These are phyloP conservation scores for Zymoseptoria pseudotritici DNA, from an alignment of 2,329 filamentous ascomycete genomes.

Conservation along the genomic window DNA sequence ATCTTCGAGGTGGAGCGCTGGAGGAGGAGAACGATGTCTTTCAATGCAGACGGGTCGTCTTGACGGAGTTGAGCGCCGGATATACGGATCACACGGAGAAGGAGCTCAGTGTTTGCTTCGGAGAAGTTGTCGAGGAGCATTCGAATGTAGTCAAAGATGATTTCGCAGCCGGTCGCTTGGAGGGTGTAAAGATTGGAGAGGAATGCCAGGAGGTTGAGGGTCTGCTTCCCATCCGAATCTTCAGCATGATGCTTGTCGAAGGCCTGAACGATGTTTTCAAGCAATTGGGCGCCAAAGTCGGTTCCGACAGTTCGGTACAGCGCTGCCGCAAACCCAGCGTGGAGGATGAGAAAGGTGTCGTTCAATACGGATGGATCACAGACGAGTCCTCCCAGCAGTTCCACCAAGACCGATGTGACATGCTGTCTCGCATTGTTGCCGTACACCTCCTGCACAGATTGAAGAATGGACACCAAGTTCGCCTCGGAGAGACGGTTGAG, in stretches of 20 bases:
- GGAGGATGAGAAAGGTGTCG: conserved; percentile 84
- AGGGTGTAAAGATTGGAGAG: conserved; percentile 88
- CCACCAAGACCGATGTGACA: conserved; percentile 72
- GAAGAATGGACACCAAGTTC: conserved; percentile 76
- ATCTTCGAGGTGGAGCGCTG: conserved; percentile 62
- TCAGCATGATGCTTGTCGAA: conserved; percentile 49
- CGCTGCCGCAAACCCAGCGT: conserved; percentile 81
- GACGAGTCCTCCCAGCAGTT: conserved; percentile 70
- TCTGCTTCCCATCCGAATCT: conserved; percentile 49
- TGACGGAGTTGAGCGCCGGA: conserved; percentile 76
- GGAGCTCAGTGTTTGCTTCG: conserved; percentile 79
- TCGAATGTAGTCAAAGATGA: conserved; percentile 87
- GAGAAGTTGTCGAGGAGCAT: conserved; percentile 66
- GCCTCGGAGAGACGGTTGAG: conserved; percentile 90
- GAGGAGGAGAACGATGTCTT: conserved; percentile 77
- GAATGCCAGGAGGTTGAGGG: conserved; percentile 71
- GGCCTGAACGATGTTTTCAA: conserved; percentile 68
- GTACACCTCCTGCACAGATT: conserved; percentile 77
- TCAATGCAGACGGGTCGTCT: conserved; percentile 80
- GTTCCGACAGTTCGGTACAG: conserved; percentile 80
- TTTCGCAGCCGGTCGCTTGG: conserved; percentile 70
- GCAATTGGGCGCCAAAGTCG: conserved; percentile 80
- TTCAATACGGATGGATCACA: conserved; percentile 69
- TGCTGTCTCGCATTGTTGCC: conserved; percentile 76
- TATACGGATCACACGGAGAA: conserved; percentile 73